A percentile compares a stretch with the other conserved stretches of the same genome.
Evolutionary conservation across 2,329 filamentous ascomycete species (phyloP).

Genomic region (Dactylonectria estremocensis): DNA sequence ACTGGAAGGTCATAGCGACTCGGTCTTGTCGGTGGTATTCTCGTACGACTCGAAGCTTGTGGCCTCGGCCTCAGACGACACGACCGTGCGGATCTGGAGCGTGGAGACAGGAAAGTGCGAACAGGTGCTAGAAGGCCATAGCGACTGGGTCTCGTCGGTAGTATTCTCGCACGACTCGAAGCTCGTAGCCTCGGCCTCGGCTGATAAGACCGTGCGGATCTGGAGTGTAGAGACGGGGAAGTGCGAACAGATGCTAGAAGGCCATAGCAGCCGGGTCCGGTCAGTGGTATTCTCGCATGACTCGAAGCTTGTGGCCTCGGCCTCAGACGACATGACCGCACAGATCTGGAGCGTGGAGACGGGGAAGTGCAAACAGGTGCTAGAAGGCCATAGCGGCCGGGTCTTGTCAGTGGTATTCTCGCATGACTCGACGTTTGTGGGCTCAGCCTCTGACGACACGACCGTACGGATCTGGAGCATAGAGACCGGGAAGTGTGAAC

Average conservation of each 20-base stretch:
- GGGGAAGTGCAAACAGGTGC: constrained; percentile 18
- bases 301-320: too few species aligned
- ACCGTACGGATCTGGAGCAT: constrained; percentile 6
- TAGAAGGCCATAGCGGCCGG: constrained; percentile 21
- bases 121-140: background rate
- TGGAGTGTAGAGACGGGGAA: too few species aligned
- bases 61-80: background rate
- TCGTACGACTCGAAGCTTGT: background rate
- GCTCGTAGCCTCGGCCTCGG: too few species aligned
- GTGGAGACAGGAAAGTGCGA: background rate
- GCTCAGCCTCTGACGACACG: constrained; percentile 4
- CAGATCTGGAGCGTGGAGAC: constrained; percentile 1
- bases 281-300: too few species aligned
- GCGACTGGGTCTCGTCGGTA: too few species aligned
- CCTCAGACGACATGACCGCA: background rate
- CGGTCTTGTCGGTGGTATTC: background rate
- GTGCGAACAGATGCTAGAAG: too few species aligned
- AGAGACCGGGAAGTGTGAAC: background rate
- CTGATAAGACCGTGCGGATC: too few species aligned
- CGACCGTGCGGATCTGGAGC: background rate
- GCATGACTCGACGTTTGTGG: constrained; percentile 19
- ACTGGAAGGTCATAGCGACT: too few species aligned
- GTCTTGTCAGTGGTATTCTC: constrained; percentile 31
- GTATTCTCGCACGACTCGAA: too few species aligned
- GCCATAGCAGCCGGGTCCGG: too few species aligned